phyloP scores from a whole-genome alignment of 805 yeast genomes.

The Metschnikowia santaceciliae region DNA sequence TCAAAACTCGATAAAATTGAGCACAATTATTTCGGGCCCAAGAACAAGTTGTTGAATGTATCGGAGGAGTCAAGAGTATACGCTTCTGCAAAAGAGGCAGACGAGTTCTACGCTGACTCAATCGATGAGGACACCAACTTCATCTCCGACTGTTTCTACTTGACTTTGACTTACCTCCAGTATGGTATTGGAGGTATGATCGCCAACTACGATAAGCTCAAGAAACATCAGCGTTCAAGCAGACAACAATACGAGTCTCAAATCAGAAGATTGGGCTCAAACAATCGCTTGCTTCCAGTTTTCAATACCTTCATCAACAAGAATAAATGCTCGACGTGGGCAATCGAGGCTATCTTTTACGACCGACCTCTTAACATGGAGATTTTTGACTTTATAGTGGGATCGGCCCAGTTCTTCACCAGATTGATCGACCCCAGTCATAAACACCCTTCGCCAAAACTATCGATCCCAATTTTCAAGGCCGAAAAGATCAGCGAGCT shows the following conservation, averaged over 20 bases:
- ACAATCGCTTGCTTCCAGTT: conserved; percentile 6
- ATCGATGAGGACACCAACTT: conserved; percentile 56
- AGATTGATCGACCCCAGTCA: conserved; percentile 72
- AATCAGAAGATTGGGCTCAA: conserved; percentile 10
- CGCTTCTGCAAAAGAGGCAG: conserved; percentile 68
- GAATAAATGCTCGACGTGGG: conserved; percentile 43
- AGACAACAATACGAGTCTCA: conserved; percentile 29
- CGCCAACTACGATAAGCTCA: conserved; percentile 51
- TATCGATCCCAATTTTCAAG: conserved; percentile 53
- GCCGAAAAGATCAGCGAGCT: conserved; percentile 60
- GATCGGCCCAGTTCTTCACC: conserved; percentile 68
- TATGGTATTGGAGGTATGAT: conserved; percentile 85
- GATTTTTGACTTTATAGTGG: conserved; percentile 72
- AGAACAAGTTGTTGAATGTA: conserved; percentile 56
- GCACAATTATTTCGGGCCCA: conserved; percentile 55
- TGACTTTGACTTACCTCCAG: conserved; percentile 74
- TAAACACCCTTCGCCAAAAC: conserved; percentile 48
- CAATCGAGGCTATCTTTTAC: conserved; percentile 60
- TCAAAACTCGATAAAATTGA: conserved; percentile 76
- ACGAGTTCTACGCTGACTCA: conserved; percentile 46
- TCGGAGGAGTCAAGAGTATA: conserved; percentile 79
- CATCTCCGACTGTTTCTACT: conserved; percentile 84
- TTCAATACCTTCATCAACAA: conserved; percentile 44
- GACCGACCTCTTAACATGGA: conserved; percentile 57
- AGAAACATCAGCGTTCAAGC: conserved; percentile 46